Conservation (phyloP, 2,329 filamentous ascomycete genomes). For the Curvularia sp. region DNA sequence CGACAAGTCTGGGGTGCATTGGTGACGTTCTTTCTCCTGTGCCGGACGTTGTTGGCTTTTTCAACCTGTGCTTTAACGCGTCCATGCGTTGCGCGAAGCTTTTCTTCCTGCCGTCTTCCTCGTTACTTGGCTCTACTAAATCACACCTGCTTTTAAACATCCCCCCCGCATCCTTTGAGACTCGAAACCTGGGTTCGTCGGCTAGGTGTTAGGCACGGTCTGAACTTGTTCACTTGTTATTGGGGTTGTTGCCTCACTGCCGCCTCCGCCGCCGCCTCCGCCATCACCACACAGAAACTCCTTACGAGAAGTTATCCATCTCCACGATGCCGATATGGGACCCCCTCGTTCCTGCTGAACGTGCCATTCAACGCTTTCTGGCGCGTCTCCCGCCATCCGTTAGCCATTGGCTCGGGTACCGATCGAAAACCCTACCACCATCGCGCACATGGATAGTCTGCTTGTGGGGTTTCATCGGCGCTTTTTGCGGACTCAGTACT, state of each 20-base stretch:
- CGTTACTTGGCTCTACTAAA: slow-evolving; percentile 4
- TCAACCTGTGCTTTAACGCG: slow-evolving; percentile 22
- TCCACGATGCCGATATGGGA: slow-evolving; percentile 35
- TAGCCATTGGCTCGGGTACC: slow-evolving; percentile 68
- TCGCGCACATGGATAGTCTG: slow-evolving; percentile 47
- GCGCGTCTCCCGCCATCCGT: slow-evolving; percentile 67
- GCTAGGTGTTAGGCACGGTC: background rate
- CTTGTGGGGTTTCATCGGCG: slow-evolving; percentile 54
- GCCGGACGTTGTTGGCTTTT: slow-evolving; percentile 22
- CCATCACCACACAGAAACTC: background rate
- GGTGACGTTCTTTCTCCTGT: slow-evolving; percentile 24
- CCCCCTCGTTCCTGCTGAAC: slow-evolving; percentile 39
- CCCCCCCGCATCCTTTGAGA: background rate
- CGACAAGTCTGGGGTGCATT: slow-evolving; percentile 35
- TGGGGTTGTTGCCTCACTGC: background rate
- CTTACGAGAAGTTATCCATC: background rate
- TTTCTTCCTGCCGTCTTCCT: slow-evolving; percentile 13
- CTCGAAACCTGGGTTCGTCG: background rate
- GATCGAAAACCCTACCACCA: slow-evolving; percentile 39
- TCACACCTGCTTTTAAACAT: background rate
- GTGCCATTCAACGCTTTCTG: slow-evolving; percentile 39
- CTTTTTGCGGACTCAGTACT: slow-evolving; percentile 53
- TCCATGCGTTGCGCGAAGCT: slow-evolving; percentile 22
- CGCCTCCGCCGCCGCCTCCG: background rate
- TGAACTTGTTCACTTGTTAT: background rate